A percentile compares a stretch with the other conserved stretches of the same genome.
phyloP scores from a whole-genome alignment of 306 rosid genomes.

The Gleditsia sinensis region DNA sequence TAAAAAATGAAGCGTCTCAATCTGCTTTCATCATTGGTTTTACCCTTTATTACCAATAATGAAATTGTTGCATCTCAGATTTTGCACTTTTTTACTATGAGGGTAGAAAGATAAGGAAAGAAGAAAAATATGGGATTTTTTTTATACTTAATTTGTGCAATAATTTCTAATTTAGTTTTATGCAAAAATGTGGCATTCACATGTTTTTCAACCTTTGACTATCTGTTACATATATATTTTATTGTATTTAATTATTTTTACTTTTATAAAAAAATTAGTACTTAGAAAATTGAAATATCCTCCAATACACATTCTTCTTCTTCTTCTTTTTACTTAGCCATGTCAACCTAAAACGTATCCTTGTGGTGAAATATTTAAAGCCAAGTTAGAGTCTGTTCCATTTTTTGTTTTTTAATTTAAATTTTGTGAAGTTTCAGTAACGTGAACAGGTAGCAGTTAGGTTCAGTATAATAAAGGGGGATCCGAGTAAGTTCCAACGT shows the following conservation, averaged over 20 bases:
- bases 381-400: no score
- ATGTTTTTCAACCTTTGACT: neutral
- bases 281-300: no score
- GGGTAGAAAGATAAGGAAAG: neutral
- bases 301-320: no score
- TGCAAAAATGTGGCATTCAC: neutral
- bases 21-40: neutral
- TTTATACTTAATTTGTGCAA: neutral
- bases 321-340: no score
- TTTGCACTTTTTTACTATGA: neutral
- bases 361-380: no score
- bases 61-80: neutral
- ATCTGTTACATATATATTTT: neutral
- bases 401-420: no score
- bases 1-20: neutral
- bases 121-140: neutral
- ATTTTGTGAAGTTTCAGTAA: no score
- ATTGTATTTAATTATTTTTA: neutral
- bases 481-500: constrained; percentile 32
- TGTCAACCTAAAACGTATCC: no score
- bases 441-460: neutral
- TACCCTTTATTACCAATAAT: neutral
- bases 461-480: neutral
- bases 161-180: neutral
- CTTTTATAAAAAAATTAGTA: no score